Conservation (phyloP, 1,284 basidiomycete genomes). For the Thelephora terrestris region DNA sequence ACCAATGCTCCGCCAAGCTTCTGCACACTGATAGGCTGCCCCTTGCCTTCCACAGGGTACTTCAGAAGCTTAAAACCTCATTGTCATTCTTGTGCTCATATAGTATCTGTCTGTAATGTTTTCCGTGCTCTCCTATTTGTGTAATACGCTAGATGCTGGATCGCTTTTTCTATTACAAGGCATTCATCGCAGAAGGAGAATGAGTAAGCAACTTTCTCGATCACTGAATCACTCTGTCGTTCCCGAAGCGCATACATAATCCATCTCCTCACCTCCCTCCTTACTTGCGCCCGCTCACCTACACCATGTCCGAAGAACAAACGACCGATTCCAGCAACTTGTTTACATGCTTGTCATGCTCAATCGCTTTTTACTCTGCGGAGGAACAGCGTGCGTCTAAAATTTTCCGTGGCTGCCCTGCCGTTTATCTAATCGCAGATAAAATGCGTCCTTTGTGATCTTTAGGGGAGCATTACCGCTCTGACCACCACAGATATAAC, state of each 20-base stretch:
- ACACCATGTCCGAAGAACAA: slow-evolving; percentile 8
- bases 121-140: slow-evolving; percentile 6
- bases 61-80: not conserved
- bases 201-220: too few relatives aligned
- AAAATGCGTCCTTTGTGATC: not conserved
- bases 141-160: not conserved
- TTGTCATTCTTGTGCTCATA: slow-evolving; percentile 4
- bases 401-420: not conserved
- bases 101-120: too few relatives aligned
- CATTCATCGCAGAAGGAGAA: too few relatives aligned
- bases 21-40: too few relatives aligned
- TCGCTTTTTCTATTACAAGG: not conserved
- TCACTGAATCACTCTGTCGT: too few relatives aligned
- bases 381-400: slow-evolving; percentile 70
- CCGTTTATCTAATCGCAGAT: not conserved
- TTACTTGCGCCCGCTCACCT: not conserved
- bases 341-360: slow-evolving; percentile 90
- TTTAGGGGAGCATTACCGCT: slow-evolving; percentile 80
- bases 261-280: too few relatives aligned
- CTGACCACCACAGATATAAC: slow-evolving; percentile 96
- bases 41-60: not conserved
- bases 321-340: slow-evolving; percentile 19
- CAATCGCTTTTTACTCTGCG: slow-evolving; percentile 79
- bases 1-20: too few relatives aligned
- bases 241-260: too few relatives aligned